Evolutionary conservation across 441 rosid species (phyloP).

Genomic region (Bocquillonia castaneifolia): DNA sequence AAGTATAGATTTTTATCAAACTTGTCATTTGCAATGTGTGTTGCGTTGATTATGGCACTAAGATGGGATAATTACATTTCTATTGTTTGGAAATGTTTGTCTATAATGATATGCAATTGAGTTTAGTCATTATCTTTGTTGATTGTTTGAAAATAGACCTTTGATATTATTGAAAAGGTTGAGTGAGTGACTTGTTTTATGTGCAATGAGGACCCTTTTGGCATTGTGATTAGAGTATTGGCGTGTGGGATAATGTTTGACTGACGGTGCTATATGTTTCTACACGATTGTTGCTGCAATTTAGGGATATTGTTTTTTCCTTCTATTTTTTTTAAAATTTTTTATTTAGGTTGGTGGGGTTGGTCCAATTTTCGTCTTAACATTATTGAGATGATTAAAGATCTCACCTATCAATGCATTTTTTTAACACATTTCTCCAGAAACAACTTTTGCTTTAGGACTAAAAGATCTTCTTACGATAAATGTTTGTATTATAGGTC

Average conservation of each 20-base stretch:
- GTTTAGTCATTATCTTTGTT: background rate
- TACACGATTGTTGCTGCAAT: background rate
- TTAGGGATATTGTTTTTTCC: background rate
- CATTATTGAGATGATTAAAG: slow-evolving; percentile 19
- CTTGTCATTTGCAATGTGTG: background rate
- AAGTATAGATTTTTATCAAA: too few species aligned
- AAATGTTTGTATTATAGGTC: background rate
- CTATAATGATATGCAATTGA: background rate
- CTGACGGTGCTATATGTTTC: slow-evolving; percentile 11
- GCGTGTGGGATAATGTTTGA: slow-evolving; percentile 11
- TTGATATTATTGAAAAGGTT: background rate
- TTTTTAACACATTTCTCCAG: slow-evolving; percentile 3
- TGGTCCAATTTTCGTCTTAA: slow-evolving; percentile 20
- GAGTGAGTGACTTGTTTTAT: background rate
- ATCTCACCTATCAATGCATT: slow-evolving; percentile 9
- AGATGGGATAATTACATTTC: background rate
- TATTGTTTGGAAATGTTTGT: background rate
- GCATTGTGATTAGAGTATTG: slow-evolving; percentile 1
- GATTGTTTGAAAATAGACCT: background rate
- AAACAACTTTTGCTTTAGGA: slow-evolving; percentile 19
- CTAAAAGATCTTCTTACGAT: slow-evolving; percentile 13
- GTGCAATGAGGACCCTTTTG: background rate
- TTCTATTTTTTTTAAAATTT: background rate
- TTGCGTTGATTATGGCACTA: background rate
- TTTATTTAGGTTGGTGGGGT: slow-evolving; percentile 19